Evolutionary conservation across 1,284 basidiomycete species (phyloP), one percentile per base, ranked within the genome.

Genomic region (Pisolithus thermaeus): DNA sequence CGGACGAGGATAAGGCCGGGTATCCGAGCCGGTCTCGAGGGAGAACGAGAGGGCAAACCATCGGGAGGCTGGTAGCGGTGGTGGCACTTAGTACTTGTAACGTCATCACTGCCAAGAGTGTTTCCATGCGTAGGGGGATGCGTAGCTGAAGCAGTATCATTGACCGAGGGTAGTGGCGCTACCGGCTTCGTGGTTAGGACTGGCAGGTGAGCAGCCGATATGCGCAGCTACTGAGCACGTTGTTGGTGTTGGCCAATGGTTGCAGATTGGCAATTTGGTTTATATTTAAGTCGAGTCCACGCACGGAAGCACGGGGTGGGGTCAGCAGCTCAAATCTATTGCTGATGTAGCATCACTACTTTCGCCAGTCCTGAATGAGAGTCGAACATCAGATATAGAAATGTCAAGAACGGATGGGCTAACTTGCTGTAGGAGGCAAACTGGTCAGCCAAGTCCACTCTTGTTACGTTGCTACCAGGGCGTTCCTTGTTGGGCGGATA

Each of bases 341-440:
- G 77, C 2, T 72, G 71, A 52, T 84, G 81, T 11, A 84, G 65
- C 11, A 74, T 68, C 0, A 78, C 71, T 3, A 83, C 76, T 44
- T 72, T 71, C 0, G 79, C 83, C 12, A 84, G 71, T 4, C 76
- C 73, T 28, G 75, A 25, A 80, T 81, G 46, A 27, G 27, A 4
- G 37, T 25, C 28, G 37, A 43, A 23, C 28, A 14, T 54, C n/a
- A 52, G 38, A 43, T 23, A 11, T 18, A 27, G 11, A 28, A 7
- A 20, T 14, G 27, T 12, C n/a, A 28, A 47, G 3, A 7, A 5
- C 11, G 22, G 1, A 36, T 12, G 16, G 8, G 58, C 73, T 42
- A 54, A 82, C 83, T 73, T 77, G 59, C 80, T 83, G 52, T 84
- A 85, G 28, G 73, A 70, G 2, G 81, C 81, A 57, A 84, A 85